Percentiles rank a stretch among this genome's conserved stretches.
Conservation (phyloP, 257 asterid species). For the Linaria vulgaris region DNA sequence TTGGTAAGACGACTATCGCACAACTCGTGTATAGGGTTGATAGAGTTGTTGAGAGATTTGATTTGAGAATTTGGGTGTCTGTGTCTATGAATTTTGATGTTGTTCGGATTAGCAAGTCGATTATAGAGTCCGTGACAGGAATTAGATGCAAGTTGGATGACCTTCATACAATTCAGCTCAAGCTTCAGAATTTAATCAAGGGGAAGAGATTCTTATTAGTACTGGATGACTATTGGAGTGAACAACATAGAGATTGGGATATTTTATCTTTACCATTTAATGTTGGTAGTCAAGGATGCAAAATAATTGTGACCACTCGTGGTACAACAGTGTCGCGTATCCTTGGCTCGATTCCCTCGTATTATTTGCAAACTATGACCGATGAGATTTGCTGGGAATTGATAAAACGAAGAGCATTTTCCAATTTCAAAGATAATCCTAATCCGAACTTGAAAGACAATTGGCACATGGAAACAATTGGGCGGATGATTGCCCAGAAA, state of each 20-base stretch:
- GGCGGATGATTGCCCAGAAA: conserved; percentile 34
- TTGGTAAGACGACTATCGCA: conserved; percentile 40
- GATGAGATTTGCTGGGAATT: conserved; percentile 38
- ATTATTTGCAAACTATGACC: conserved; percentile 23
- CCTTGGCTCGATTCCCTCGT: conserved; percentile 26
- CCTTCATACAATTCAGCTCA: conserved; percentile 29
- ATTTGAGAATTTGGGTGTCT: conserved; percentile 34
- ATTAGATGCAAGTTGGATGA: conserved; percentile 24
- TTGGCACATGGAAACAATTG: conserved; percentile 22
- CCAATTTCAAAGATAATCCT: neutral
- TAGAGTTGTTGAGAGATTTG: neutral
- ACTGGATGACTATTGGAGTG: conserved; percentile 42
- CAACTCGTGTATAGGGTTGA: conserved; percentile 28
- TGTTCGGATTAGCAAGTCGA: conserved; percentile 30
- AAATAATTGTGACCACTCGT: conserved; percentile 36
- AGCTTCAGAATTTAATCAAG: conserved; percentile 19
- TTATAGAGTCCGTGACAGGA: conserved; percentile 34
- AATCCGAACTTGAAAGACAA: neutral
- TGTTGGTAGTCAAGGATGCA: conserved; percentile 33
- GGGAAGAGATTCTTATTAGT: conserved; percentile 36
- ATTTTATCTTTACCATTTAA: conserved; percentile 24
- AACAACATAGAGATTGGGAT: conserved; percentile 34
- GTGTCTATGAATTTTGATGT: conserved; percentile 31
- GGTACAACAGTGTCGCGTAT: conserved; percentile 38
- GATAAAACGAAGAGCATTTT: conserved; percentile 32